phyloP scores from a whole-genome alignment of 305 asterid genomes.

The Fraxinus baroniana region DNA sequence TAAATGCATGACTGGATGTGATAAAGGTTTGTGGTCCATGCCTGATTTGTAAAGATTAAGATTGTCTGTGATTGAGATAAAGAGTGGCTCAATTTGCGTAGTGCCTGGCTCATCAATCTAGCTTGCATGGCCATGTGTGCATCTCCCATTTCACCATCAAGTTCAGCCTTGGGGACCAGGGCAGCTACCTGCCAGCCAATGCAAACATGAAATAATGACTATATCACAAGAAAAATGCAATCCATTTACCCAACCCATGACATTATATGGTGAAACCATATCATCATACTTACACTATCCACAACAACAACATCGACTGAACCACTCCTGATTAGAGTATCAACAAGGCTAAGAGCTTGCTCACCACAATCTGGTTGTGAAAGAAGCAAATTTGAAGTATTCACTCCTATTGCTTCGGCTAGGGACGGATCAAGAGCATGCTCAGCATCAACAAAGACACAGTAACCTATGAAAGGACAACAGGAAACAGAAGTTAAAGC shows the following conservation, averaged over 20 bases:
- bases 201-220: background rate
- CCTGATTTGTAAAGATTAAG: constrained; percentile 89
- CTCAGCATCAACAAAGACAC: constrained; percentile 98
- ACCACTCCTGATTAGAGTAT: constrained; percentile 95
- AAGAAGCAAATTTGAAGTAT: constrained; percentile 77
- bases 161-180: constrained; percentile 85
- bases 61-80: constrained; percentile 83
- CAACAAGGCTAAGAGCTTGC: constrained; percentile 97
- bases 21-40: constrained; percentile 14
- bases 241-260: constrained; percentile 13
- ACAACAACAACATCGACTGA: constrained; percentile 97
- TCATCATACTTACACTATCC: constrained; percentile 77
- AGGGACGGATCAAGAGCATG: constrained; percentile 95
- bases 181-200: constrained; percentile 81
- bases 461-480: constrained; percentile 53
- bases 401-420: constrained; percentile 86
- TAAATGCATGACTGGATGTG: background rate
- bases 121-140: constrained; percentile 99
- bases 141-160: constrained; percentile 99
- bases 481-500: constrained; percentile 6
- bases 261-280: constrained; percentile 15
- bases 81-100: constrained; percentile 94
- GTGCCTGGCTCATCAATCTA: constrained; percentile 97
- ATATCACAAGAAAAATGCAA: constrained; percentile 12
- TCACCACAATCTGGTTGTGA: constrained; percentile 98